Evolutionary conservation across 2,329 filamentous ascomycete genomes (phyloP).

Genomic region (Colletotrichum paranaense): DNA sequence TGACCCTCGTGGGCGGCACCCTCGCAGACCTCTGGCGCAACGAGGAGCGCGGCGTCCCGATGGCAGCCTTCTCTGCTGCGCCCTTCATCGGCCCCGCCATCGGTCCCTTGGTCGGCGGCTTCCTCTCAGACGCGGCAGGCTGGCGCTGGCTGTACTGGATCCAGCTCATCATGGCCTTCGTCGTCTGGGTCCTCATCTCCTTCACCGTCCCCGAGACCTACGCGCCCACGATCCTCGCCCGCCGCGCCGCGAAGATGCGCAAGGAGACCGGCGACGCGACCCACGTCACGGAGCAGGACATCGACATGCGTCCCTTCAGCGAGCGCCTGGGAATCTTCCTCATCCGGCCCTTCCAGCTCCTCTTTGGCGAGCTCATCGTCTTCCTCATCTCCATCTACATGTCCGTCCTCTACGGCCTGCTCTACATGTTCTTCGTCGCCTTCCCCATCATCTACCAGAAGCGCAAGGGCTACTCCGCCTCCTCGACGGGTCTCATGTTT

Average conservation of each 20-base stretch:
- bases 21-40: slow-evolving; percentile 86
- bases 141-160: slow-evolving; percentile 93
- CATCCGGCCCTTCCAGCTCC: slow-evolving; percentile 84
- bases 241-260: slow-evolving; percentile 77
- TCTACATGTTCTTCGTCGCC: slow-evolving; percentile 83
- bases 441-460: slow-evolving; percentile 79
- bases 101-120: slow-evolving; percentile 82
- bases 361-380: slow-evolving; percentile 87
- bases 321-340: slow-evolving; percentile 81
- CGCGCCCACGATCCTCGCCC: slow-evolving; percentile 79
- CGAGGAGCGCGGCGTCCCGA: slow-evolving; percentile 86
- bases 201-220: slow-evolving; percentile 95
- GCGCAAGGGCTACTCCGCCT: slow-evolving; percentile 81
- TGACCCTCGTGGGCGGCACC: slow-evolving; percentile 87
- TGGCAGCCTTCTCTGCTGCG: slow-evolving; percentile 86
- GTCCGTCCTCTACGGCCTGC: slow-evolving; percentile 80
- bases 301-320: slow-evolving; percentile 76
- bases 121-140: slow-evolving; percentile 73
- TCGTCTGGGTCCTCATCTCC: slow-evolving; percentile 80
- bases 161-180: slow-evolving; percentile 78
- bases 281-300: slow-evolving; percentile 83
- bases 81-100: slow-evolving; percentile 86
- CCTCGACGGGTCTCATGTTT: slow-evolving; percentile 86
- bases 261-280: slow-evolving; percentile 73
- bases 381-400: slow-evolving; percentile 88